Evolutionary conservation across 192 early-diverging fungal genomes (phyloP).

Genomic region (Helicostylum pulchrum): DNA sequence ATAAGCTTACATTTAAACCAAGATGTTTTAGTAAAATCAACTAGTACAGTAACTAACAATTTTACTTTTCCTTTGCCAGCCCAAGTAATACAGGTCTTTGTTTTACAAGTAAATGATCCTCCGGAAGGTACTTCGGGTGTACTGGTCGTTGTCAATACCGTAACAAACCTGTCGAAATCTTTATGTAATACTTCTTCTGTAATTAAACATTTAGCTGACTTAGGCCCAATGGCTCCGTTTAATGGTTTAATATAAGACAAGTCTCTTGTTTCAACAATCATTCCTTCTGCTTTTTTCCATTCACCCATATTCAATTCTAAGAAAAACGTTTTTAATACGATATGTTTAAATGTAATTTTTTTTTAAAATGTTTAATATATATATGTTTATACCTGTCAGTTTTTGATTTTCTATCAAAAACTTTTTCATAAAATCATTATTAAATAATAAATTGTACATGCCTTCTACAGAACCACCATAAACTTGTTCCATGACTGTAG

Average conservation of each 20-base stretch:
- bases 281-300: slow-evolving; percentile 22
- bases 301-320: slow-evolving; percentile 29
- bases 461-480: slow-evolving; percentile 6
- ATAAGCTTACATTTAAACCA: slow-evolving; percentile 50
- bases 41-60: slow-evolving; percentile 41
- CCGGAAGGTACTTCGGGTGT: slow-evolving; percentile 63
- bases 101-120: slow-evolving; percentile 47
- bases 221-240: slow-evolving; percentile 34
- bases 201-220: slow-evolving; percentile 48
- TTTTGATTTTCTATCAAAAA: slow-evolving; percentile 14
- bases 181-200: slow-evolving; percentile 45
- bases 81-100: slow-evolving; percentile 49
- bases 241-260: slow-evolving; percentile 37
- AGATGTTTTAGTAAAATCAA: slow-evolving; percentile 49
- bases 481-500: slow-evolving; percentile 31
- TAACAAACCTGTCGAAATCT: slow-evolving; percentile 48
- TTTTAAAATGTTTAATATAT: neutral
- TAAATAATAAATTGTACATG: slow-evolving; percentile 1
- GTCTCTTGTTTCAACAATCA: slow-evolving; percentile 12
- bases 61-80: slow-evolving; percentile 37
- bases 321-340: neutral
- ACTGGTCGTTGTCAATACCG: slow-evolving; percentile 44
- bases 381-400: neutral
- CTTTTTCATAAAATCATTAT: neutral
- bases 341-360: neutral